phyloP scores from a whole-genome alignment of 192 early-diverging fungal genomes.

The Coemansia sp. region DNA sequence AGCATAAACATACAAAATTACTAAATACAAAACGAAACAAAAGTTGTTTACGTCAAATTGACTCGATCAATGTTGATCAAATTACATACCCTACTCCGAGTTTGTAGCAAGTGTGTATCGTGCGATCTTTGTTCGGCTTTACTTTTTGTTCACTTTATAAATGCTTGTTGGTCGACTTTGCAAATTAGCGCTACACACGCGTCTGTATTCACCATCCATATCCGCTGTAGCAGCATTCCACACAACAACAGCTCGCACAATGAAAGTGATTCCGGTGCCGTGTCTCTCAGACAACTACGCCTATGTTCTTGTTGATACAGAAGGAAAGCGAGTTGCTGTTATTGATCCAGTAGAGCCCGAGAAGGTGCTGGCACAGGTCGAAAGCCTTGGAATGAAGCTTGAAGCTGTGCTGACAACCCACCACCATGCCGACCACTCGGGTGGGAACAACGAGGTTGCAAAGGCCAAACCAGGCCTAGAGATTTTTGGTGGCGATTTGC shows the following conservation, averaged over 20 bases:
- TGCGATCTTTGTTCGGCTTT: too few relatives aligned
- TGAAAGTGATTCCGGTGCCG: conserved; percentile 50
- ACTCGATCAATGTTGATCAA: background rate
- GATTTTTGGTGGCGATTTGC: conserved; percentile 84
- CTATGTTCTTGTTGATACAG: conserved; percentile 76
- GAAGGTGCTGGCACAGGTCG: conserved; percentile 63
- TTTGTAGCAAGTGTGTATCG: background rate
- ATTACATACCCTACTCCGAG: background rate
- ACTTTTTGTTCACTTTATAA: background rate
- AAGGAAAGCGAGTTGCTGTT: conserved; percentile 66
- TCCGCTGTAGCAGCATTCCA: conserved; percentile 1
- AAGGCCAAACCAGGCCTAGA: conserved; percentile 59
- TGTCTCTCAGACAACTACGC: conserved; percentile 85
- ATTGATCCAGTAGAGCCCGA: conserved; percentile 85
- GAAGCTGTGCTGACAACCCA: conserved; percentile 74
- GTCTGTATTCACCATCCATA: background rate
- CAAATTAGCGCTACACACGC: background rate
- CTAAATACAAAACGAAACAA: background rate
- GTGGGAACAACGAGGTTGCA: conserved; percentile 69
- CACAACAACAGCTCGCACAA: conserved; percentile 14
- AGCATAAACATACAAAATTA: background rate
- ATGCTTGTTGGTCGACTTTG: conserved; percentile 6
- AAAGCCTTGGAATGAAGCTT: conserved; percentile 22
- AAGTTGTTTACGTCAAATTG: background rate
- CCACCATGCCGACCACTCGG: conserved; percentile 89